Evolutionary conservation across 2,329 filamentous ascomycete genomes (phyloP).

Genomic region (Ophiostoma sp.): DNA sequence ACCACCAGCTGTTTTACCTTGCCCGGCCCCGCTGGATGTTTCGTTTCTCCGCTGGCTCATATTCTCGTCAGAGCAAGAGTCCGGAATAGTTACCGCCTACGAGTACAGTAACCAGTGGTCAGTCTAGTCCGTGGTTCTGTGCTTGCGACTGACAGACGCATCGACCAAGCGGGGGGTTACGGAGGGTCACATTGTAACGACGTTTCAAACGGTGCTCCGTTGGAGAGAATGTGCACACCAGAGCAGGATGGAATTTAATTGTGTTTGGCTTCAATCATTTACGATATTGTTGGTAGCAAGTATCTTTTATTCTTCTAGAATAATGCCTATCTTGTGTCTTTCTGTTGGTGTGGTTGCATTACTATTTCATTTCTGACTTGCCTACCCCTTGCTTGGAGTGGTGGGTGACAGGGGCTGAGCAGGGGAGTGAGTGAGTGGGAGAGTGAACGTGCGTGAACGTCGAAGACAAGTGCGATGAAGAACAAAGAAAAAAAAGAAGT

Average conservation of each 20-base stretch:
- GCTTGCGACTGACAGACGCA: background rate
- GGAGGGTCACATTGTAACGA: conserved; percentile 1
- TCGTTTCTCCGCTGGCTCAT: background rate
- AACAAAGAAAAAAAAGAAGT: background rate
- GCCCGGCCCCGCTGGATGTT: background rate
- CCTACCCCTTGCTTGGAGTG: conserved; percentile 3
- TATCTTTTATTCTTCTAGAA: background rate
- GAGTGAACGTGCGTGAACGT: background rate
- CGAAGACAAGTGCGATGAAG: background rate
- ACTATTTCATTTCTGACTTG: background rate
- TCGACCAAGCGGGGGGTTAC: background rate
- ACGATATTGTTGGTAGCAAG: too few relatives aligned
- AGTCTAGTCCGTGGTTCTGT: too few relatives aligned
- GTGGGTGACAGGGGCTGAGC: conserved; percentile 7
- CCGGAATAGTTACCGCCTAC: too few relatives aligned
- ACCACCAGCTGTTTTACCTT: background rate
- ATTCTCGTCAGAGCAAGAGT: too few relatives aligned
- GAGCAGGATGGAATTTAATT: too few relatives aligned
- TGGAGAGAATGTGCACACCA: background rate
- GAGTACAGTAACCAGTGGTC: too few relatives aligned
- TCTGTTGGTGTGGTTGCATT: too few relatives aligned
- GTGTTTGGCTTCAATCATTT: too few relatives aligned
- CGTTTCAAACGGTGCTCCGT: background rate
- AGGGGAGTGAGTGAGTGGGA: background rate
- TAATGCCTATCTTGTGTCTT: background rate